Base-by-base conservation (phyloP, 129 eudicot species). In the Artemisia tridentata region DNA sequence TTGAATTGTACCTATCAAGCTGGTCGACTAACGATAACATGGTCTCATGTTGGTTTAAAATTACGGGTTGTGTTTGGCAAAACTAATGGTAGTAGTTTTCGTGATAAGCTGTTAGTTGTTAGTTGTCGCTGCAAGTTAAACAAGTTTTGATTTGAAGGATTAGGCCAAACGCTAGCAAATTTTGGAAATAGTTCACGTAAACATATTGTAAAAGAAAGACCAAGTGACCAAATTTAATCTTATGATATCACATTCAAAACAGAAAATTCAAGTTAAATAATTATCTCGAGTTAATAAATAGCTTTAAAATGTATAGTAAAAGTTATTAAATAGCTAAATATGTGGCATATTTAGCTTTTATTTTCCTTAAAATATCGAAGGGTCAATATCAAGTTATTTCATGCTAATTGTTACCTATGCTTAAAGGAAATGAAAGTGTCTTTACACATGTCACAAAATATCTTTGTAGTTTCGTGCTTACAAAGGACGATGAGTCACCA, bases 401-500 rank as follows among this genome's bases (percentile, higher is more conserved):
- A 21, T 56, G 75, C 43, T 63, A 57, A 46, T 52, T 54, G 64
- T 69, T 50, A 71, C 67, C 16, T 43, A 11, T 71, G 58, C 25
- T 14, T 13, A 71, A 71, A 71, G 75, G 67, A 71, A 57, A 21
- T 1, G 50, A 56, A 56, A 43, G n/a, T 0, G 12, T 21, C 54
- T 0, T 56, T 71, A 11, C 63, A 69, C 60, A 17, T 43, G 50
- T 25, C 61, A 71, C 27, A 58, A 58, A 71, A 71, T 71, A 58
- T 71, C 57, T 71, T 45, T 45, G 13, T 45, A 1, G 57, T 71
- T 71, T 59, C 75, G 67, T 71, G 43, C 58, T 20, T 21, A 15
- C 67, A 46, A 71, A 71, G 67, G 75, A 71, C 43, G 11, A 46
- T 45, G 67, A 71, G 75, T 71, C 75, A 15, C 7, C 57, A 57